Evolutionary conservation across 2,329 filamentous ascomycete species (phyloP).

Genomic region (Scedosporium boydii): DNA sequence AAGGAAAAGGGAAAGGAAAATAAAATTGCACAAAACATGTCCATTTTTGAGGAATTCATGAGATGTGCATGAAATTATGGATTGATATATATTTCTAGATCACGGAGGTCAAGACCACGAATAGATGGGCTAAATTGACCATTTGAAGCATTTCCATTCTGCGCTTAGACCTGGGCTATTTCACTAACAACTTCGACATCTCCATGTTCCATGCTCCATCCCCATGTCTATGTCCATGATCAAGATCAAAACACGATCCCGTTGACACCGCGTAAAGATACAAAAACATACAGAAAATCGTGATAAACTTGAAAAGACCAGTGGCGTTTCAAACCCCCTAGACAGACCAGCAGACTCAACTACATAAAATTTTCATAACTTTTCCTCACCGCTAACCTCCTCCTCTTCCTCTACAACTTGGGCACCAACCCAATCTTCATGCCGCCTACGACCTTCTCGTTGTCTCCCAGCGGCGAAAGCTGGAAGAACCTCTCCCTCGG

Average conservation of each 20-base stretch:
- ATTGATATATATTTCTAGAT: neutral
- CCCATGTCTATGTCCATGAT: no score
- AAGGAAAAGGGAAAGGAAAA: neutral
- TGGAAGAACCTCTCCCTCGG: conserved; percentile 62
- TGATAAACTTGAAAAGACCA: no score
- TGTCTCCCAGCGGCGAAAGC: conserved; percentile 46
- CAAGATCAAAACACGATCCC: no score
- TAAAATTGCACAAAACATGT: neutral
- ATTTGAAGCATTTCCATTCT: neutral
- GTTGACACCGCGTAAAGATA: no score
- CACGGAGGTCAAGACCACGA: neutral
- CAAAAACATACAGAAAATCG: no score
- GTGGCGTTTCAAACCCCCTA: no score
- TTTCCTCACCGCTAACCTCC: neutral
- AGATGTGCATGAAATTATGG: neutral
- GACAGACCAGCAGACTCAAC: no score
- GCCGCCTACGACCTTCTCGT: conserved; percentile 45
- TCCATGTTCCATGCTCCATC: no score
- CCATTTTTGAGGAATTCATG: neutral
- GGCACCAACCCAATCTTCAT: conserved; percentile 43
- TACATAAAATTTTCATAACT: no score
- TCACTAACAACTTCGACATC: no score
- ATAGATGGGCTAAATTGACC: neutral
- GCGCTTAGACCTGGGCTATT: neutral
- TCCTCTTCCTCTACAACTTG: conserved; percentile 31